Conservation (phyloP, 2,329 filamentous ascomycete genomes). For the Nemania abortiva region DNA sequence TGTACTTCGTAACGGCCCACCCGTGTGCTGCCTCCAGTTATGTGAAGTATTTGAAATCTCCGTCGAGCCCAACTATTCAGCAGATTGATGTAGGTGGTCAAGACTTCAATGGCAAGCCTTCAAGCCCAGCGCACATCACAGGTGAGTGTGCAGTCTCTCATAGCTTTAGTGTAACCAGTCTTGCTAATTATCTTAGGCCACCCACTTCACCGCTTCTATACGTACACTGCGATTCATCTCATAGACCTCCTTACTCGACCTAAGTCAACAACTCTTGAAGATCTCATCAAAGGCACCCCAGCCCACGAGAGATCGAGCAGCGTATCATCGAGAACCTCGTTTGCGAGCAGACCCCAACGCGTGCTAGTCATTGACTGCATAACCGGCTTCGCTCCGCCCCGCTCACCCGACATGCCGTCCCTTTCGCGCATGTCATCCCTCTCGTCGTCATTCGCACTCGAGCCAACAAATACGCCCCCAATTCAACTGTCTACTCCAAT, state of each 20-base stretch:
- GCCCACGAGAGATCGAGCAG: slow-evolving; percentile 34
- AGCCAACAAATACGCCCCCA: slow-evolving; percentile 42
- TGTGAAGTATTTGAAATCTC: slow-evolving; percentile 69
- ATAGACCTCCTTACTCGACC: slow-evolving; percentile 65
- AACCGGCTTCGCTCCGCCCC: slow-evolving; percentile 62
- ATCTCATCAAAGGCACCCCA: slow-evolving; percentile 31
- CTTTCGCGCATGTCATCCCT: slow-evolving; percentile 62
- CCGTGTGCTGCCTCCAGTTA: slow-evolving; percentile 71
- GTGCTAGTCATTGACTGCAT: slow-evolving; percentile 75
- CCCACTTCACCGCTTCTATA: slow-evolving; percentile 72
- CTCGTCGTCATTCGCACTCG: slow-evolving; percentile 52
- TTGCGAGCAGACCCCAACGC: slow-evolving; percentile 50
- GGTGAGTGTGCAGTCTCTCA: slow-evolving; percentile 53
- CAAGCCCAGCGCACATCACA: slow-evolving; percentile 61
- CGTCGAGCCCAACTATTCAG: slow-evolving; percentile 70
- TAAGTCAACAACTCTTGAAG: slow-evolving; percentile 48
- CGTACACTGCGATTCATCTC: slow-evolving; percentile 70
- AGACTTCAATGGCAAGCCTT: slow-evolving; percentile 58
- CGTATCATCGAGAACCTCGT: slow-evolving; percentile 38
- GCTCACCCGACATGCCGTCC: slow-evolving; percentile 59
- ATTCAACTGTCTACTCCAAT: slow-evolving; percentile 45
- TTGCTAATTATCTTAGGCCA: slow-evolving; percentile 60
- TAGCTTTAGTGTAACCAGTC: not conserved
- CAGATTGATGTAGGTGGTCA: slow-evolving; percentile 66
- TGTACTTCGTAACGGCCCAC: slow-evolving; percentile 75